These are phyloP conservation scores for Asterella californica DNA, from an alignment of 225 moss, liverwort and hornwort genomes.

Conservation along the genomic window DNA sequence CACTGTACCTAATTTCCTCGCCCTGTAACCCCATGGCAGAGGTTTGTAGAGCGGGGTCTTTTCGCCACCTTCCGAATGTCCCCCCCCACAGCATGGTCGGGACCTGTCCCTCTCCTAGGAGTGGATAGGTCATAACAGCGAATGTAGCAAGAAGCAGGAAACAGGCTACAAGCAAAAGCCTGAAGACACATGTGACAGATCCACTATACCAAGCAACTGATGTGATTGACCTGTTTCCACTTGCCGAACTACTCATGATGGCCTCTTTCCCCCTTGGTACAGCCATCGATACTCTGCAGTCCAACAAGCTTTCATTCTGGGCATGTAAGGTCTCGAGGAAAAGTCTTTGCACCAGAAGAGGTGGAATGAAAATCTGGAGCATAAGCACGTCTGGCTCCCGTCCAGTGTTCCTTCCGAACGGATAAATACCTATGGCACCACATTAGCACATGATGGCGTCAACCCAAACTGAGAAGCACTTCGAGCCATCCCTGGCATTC, in stretches of 20 bases:
- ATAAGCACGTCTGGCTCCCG: not conserved
- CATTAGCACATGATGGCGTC: not conserved
- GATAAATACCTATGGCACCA: not conserved
- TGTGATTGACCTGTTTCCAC: constrained; percentile 1
- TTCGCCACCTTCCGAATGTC: not conserved
- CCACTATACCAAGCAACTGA: constrained; percentile 2
- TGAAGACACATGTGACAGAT: not conserved
- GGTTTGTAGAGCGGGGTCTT: constrained; percentile 4
- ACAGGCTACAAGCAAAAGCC: constrained; percentile 5
- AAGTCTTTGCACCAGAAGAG: not conserved
- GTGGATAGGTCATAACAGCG: constrained; percentile 16
- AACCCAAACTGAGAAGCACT: not conserved
- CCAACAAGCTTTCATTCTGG: not conserved
- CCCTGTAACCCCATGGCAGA: not conserved
- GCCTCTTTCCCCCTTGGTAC: constrained; percentile 9
- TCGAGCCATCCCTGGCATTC: not conserved
- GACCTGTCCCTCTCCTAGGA: constrained; percentile 10
- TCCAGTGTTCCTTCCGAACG: not conserved
- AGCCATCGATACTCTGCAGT: constrained; percentile 14
- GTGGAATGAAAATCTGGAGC: not conserved
- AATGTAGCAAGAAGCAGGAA: constrained; percentile 20
- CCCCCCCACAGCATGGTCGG: constrained; percentile 7
- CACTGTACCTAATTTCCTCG: not conserved
- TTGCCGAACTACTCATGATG: constrained; percentile 2
- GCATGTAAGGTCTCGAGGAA: not conserved